Evolutionary conservation across 352 stramenopile genomes (phyloP).

Genomic region (Globisporangium irregulare): DNA sequence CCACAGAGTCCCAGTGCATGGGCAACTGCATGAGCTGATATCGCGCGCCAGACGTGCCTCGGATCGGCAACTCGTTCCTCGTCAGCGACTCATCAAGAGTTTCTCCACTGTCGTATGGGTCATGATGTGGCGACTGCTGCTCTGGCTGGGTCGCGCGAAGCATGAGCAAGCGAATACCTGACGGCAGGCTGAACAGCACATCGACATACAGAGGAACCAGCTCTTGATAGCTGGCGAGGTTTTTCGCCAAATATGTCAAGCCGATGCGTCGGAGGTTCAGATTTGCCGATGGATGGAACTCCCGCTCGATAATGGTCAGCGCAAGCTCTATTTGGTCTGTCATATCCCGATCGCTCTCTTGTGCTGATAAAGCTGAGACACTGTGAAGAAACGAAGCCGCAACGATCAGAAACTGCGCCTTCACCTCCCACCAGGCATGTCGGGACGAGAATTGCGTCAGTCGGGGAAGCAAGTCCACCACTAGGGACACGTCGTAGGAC

Average conservation of each 20-base stretch:
- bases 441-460: slow-evolving; percentile 61
- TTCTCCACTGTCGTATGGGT: slow-evolving; percentile 1
- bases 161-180: slow-evolving; percentile 37
- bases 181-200: slow-evolving; percentile 62
- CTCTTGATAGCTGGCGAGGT: slow-evolving; percentile 63
- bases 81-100: background rate
- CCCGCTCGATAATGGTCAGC: slow-evolving; percentile 68
- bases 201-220: slow-evolving; percentile 76
- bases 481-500: slow-evolving; percentile 39
- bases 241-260: slow-evolving; percentile 52
- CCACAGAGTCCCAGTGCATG: slow-evolving; percentile 54
- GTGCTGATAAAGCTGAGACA: slow-evolving; percentile 14
- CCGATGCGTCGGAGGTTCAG: slow-evolving; percentile 65
- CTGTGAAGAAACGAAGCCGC: slow-evolving; percentile 52
- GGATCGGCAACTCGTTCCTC: slow-evolving; percentile 41
- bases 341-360: slow-evolving; percentile 29
- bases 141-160: slow-evolving; percentile 17
- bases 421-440: slow-evolving; percentile 84
- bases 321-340: slow-evolving; percentile 71
- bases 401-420: slow-evolving; percentile 72
- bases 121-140: background rate
- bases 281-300: slow-evolving; percentile 54
- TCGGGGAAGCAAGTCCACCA: slow-evolving; percentile 58
- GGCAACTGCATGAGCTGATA: slow-evolving; percentile 50
- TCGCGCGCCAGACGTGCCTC: slow-evolving; percentile 44